Evolutionary conservation across 2,329 filamentous ascomycete genomes (phyloP).

Genomic region (Sordariomycetes sp.): DNA sequence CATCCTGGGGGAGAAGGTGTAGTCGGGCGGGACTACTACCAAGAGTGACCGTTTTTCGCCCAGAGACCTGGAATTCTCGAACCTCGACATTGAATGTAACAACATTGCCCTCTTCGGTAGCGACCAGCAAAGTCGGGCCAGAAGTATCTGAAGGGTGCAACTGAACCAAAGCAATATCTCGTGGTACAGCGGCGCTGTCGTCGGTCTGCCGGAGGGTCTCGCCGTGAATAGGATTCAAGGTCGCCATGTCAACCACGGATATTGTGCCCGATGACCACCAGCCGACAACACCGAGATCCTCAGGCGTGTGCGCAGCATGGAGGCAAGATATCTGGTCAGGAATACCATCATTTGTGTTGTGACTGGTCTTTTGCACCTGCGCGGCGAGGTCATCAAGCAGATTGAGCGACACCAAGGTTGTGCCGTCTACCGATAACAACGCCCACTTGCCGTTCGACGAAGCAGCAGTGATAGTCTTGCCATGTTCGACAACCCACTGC

Average conservation of each 20-base stretch:
- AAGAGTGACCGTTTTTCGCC: slow-evolving; percentile 72
- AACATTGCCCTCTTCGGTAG: slow-evolving; percentile 87
- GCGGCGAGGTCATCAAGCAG: slow-evolving; percentile 48
- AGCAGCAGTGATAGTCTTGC: slow-evolving; percentile 62
- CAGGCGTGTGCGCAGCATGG: slow-evolving; percentile 56
- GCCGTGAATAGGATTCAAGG: slow-evolving; percentile 56
- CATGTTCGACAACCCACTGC: slow-evolving; percentile 45
- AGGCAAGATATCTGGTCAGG: slow-evolving; percentile 77
- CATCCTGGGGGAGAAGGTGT: slow-evolving; percentile 61
- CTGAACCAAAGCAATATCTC: slow-evolving; percentile 71
- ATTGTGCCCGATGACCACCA: slow-evolving; percentile 82
- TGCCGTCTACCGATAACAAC: slow-evolving; percentile 68
- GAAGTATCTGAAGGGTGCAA: slow-evolving; percentile 52
- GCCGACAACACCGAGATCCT: slow-evolving; percentile 66
- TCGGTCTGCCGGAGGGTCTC: slow-evolving; percentile 50
- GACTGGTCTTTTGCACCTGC: slow-evolving; percentile 50
- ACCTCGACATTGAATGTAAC: slow-evolving; percentile 69
- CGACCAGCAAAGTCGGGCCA: slow-evolving; percentile 72
- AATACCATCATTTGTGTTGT: slow-evolving; percentile 25
- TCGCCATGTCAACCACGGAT: slow-evolving; percentile 60
- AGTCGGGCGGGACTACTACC: slow-evolving; percentile 80
- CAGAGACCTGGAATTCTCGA: slow-evolving; percentile 52
- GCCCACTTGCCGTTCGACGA: slow-evolving; percentile 64
- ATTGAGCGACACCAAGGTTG: slow-evolving; percentile 60
- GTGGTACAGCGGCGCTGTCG: slow-evolving; percentile 69